These are phyloP conservation scores for Fulvia fulva DNA, from an alignment of 2,329 filamentous ascomycete species.

Conservation along the genomic window DNA sequence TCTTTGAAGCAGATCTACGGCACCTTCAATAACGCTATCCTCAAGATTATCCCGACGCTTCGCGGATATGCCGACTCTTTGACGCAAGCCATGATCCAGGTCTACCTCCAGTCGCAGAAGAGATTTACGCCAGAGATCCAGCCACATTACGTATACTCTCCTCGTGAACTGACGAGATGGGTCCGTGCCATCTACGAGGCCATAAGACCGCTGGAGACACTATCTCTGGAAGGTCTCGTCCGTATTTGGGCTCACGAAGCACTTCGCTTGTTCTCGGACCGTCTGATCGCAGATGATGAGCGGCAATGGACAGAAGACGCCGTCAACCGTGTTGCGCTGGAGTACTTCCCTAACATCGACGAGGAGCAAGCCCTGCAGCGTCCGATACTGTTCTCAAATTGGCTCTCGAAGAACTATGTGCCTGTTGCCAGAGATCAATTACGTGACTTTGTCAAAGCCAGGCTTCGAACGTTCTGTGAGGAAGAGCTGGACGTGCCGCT, in stretches of 20 bases:
- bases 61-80: conserved; percentile 91
- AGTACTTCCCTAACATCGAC: conserved; percentile 94
- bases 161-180: conserved; percentile 96
- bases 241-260: conserved; percentile 99
- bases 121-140: conserved; percentile 95
- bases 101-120: conserved; percentile 92
- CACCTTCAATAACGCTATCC: conserved; percentile 91
- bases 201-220: conserved; percentile 81
- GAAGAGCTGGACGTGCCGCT: conserved; percentile 98
- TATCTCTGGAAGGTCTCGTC: conserved; percentile 85
- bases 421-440: conserved; percentile 93
- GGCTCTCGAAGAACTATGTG: conserved; percentile 97
- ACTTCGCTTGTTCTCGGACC: conserved; percentile 91
- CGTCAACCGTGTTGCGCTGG: conserved; percentile 78
- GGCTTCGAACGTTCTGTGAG: conserved; percentile 96
- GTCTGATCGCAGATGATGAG: conserved; percentile 90
- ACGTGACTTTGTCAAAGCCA: conserved; percentile 94
- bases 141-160: conserved; percentile 98
- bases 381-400: conserved; percentile 97
- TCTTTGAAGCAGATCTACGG: conserved; percentile 97
- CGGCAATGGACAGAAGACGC: conserved; percentile 90
- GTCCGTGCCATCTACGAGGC: conserved; percentile 96
- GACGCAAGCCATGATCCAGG: conserved; percentile 94
- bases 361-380: conserved; percentile 83
- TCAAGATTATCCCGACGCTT: conserved; percentile 95